phyloP scores from a whole-genome alignment of 2,329 filamentous ascomycete genomes.

The Diaporthe citrichinensis region DNA sequence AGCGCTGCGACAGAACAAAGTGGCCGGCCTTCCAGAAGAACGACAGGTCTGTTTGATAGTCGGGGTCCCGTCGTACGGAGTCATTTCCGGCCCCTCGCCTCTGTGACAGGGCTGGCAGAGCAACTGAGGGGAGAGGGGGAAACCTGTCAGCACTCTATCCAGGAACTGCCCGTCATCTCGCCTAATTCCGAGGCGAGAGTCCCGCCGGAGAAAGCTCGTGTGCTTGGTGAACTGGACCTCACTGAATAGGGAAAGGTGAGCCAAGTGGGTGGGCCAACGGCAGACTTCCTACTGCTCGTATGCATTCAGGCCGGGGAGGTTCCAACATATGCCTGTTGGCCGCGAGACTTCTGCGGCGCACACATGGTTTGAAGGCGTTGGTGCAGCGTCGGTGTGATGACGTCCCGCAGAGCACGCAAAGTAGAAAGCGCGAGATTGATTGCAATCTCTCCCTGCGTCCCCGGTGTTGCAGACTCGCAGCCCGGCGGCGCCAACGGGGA shows the following conservation, averaged over 20 bases:
- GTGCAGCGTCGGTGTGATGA: neutral
- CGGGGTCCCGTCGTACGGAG: conserved; percentile 3
- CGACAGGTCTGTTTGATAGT: conserved; percentile 19
- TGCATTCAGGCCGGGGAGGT: neutral
- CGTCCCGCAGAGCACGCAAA: neutral
- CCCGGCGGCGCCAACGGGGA: conserved; percentile 22
- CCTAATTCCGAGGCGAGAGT: conserved; percentile 32
- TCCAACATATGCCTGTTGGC: neutral
- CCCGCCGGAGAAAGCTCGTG: conserved; percentile 10
- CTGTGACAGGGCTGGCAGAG: conserved; percentile 1
- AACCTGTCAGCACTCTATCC: conserved; percentile 25
- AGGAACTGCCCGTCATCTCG: conserved; percentile 31
- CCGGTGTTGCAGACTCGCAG: neutral
- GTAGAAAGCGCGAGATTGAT: conserved; percentile 18
- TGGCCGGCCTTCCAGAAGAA: conserved; percentile 19
- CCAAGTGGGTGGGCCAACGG: neutral
- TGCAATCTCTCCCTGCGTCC: conserved; percentile 5
- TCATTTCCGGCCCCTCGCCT: conserved; percentile 11
- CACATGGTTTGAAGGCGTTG: neutral
- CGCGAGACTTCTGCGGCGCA: neutral
- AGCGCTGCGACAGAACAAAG: conserved; percentile 35
- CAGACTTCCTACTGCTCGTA: neutral
- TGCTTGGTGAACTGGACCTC: neutral
- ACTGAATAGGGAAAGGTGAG: conserved; percentile 18
- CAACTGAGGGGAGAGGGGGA: too few species aligned